These are phyloP conservation scores for Sedum album DNA, from an alignment of 164 flowering plant genomes.

Conservation along the genomic window DNA sequence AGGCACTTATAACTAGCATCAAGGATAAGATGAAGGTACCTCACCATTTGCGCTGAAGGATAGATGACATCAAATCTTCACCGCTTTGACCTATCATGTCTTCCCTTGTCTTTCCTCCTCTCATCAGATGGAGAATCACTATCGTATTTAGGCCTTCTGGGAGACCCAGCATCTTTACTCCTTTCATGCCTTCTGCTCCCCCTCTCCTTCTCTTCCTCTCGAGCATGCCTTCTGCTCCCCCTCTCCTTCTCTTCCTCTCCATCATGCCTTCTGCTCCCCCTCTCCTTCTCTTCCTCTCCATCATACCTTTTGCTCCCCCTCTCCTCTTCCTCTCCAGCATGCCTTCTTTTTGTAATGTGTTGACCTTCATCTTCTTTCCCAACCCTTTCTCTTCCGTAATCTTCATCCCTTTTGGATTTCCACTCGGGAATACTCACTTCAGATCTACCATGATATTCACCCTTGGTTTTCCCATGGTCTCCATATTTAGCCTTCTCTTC, in stretches of 20 bases:
- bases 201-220: background rate
- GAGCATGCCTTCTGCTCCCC: background rate
- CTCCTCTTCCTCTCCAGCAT: background rate
- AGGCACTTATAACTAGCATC: no score
- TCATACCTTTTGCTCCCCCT: no score
- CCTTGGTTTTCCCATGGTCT: background rate
- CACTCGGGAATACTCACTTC: no score
- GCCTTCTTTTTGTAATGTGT: no score
- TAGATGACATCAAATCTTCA: background rate
- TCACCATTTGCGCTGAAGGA: no score
- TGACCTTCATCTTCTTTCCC: no score
- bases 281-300: background rate
- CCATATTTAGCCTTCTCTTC: background rate
- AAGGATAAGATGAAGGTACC: no score
- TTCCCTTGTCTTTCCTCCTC: conserved; percentile 21
- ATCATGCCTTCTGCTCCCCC: background rate
- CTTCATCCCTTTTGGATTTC: no score
- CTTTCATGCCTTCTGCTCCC: background rate
- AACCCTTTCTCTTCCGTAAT: no score
- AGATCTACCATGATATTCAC: background rate
- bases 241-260: background rate
- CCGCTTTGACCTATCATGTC: conserved; percentile 11
- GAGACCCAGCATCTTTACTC: background rate
- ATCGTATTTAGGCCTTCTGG: conserved; percentile 23
- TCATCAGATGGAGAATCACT: conserved; percentile 26